Conservation (phyloP, 495 filamentous ascomycete genomes). For the Neurospora hispaniola region DNA sequence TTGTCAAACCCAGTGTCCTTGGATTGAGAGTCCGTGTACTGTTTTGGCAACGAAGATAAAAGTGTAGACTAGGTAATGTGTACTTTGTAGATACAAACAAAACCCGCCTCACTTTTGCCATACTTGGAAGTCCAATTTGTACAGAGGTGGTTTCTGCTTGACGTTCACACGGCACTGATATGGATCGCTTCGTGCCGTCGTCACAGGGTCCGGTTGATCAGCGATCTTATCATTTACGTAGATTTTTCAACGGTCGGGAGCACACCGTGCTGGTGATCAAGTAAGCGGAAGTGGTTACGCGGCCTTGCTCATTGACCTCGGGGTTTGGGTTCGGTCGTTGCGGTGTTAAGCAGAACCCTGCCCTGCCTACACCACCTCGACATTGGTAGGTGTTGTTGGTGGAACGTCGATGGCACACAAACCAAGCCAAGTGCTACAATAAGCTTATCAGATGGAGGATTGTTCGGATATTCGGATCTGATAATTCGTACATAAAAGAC, state of each 20-base stretch:
- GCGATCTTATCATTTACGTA: background rate
- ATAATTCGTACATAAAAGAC: background rate
- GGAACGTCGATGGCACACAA: no score
- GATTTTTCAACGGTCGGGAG: background rate
- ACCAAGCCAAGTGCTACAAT: background rate
- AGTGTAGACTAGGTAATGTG: background rate
- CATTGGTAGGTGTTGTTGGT: no score
- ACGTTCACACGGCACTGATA: background rate
- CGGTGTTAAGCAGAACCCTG: background rate
- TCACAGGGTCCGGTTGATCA: background rate
- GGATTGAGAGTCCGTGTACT: no score
- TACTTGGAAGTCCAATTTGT: background rate
- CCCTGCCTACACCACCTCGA: background rate
- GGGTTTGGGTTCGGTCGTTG: background rate
- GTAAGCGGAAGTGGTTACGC: background rate
- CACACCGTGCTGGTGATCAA: background rate
- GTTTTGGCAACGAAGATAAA: no score
- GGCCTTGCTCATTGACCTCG: background rate
- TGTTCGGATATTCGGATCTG: background rate
- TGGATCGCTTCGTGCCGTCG: background rate
- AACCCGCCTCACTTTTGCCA: background rate
- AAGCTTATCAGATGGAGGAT: background rate
- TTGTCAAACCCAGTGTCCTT: no score
- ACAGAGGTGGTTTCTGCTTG: background rate
- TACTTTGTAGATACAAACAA: background rate